phyloP scores from a whole-genome alignment of 2,329 filamentous ascomycete genomes.

The Ophiocordyceps polyrhachis-furcata region DNA sequence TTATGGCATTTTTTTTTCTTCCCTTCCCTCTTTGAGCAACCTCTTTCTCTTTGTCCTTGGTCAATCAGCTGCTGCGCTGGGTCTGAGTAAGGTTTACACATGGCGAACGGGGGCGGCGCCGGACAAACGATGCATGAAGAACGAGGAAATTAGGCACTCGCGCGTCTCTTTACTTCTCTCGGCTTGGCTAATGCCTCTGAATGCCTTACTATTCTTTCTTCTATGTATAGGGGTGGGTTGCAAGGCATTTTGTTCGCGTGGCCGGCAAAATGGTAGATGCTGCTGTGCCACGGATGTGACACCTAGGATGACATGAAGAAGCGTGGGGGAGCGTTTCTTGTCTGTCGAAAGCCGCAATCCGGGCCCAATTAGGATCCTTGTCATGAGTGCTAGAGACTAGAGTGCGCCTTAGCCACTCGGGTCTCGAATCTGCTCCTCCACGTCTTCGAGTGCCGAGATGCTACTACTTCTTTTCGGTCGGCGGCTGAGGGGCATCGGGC shows the following conservation, averaged over 20 bases:
- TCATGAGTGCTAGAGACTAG: too few relatives aligned
- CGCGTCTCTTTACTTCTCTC: background rate
- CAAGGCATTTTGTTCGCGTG: background rate
- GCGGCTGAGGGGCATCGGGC: conserved; percentile 47
- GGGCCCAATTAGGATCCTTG: too few relatives aligned
- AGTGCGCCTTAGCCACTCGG: background rate
- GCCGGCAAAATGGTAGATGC: background rate
- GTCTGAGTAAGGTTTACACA: background rate
- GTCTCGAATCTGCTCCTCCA: background rate
- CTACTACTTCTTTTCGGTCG: conserved; percentile 11
- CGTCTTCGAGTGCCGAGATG: too few relatives aligned
- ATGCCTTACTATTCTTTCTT: background rate
- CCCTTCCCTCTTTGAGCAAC: too few relatives aligned
- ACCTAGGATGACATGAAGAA: too few relatives aligned
- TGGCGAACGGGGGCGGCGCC: background rate
- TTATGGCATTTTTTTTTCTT: conserved; percentile 2
- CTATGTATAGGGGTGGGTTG: background rate
- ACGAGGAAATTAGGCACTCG: background rate
- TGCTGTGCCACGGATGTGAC: too few relatives aligned
- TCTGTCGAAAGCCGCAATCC: too few relatives aligned
- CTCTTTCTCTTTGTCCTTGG: conserved; percentile 1
- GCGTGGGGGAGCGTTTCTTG: too few relatives aligned
- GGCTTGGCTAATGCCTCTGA: background rate
- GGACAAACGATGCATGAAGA: background rate
- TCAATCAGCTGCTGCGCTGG: background rate